Evolutionary conservation across 2,329 filamentous ascomycete species (phyloP), one percentile per base, ranked within the genome.

Genomic region (Sarocladium kiliense): DNA sequence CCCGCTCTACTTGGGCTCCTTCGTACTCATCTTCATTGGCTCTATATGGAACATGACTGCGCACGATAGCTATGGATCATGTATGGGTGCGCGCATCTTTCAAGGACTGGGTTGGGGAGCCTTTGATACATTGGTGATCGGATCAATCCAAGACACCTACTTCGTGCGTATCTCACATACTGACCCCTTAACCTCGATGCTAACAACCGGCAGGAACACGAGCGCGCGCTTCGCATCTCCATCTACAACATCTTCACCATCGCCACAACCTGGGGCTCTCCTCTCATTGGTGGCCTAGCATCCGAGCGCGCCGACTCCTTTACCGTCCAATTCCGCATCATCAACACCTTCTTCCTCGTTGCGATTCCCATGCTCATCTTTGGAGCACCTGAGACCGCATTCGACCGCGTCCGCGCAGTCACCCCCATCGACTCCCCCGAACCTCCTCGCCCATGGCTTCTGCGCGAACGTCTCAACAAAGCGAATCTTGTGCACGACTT

Each of bases 81-180:
- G 76, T 61, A 75, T 83, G 73, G 73, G 72, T 0, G 76, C 79
- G 2, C 73, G 81, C 10, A 62, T 81, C 18, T 71, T 84, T 32
- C 79, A 84, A 61, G 80, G 80, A 1, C 55, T 84, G 0, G 81
- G 77, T n/a, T 82, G 81, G 77, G 81, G 81, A 5, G 75, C 77
- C 11, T 81, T 84, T 57, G 81, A 85, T 59, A 76, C 74, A 4
- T 65, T 84, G 37, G 69, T 81, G 27, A 66, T 77, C 30, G 74
- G 72, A 1, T 78, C 77, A 2, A 77, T 85, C 50, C 74, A 80
- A 47, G 81, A 85, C 59, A 78, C 77, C 1, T 84, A 76, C 63
- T 84, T 80, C 62, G 80, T 82, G 64, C 66, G 77, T 65, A 10
- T 2, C 23, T 3, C 1, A 19, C 3, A 39, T 11, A 45, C 65